Evolutionary conservation across 2,329 filamentous ascomycete genomes (phyloP).

Genomic region (Thermothelomyces thermophilus): DNA sequence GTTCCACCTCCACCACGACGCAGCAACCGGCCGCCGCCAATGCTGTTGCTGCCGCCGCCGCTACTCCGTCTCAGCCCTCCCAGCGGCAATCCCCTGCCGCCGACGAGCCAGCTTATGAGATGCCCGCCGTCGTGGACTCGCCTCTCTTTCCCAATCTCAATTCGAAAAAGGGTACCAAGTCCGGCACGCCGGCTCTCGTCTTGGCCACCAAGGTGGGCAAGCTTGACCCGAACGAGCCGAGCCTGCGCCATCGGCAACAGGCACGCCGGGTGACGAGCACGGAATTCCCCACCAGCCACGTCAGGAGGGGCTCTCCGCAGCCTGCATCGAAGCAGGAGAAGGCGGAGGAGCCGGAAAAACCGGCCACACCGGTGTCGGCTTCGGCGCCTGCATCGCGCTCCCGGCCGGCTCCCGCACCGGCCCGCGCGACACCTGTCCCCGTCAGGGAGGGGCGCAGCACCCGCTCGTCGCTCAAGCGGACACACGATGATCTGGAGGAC

Average conservation of each 20-base stretch:
- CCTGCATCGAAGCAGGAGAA: neutral
- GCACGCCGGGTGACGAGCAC: constrained; percentile 30
- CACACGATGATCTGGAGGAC: constrained; percentile 49
- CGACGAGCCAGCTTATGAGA: constrained; percentile 24
- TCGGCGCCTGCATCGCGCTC: constrained; percentile 13
- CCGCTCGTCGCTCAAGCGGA: constrained; percentile 45
- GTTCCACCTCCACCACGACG: constrained; percentile 16
- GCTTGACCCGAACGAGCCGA: constrained; percentile 25
- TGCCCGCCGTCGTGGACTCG: constrained; percentile 25
- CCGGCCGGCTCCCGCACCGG: constrained; percentile 12
- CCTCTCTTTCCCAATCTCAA: constrained; percentile 24
- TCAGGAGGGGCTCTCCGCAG: constrained; percentile 3
- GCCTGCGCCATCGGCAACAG: constrained; percentile 25
- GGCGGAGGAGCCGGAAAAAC: neutral
- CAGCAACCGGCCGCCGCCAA: constrained; percentile 12
- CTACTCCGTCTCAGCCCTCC: constrained; percentile 6
- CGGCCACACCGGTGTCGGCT: constrained; percentile 2
- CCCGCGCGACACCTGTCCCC: constrained; percentile 26
- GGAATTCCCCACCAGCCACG: constrained; percentile 7
- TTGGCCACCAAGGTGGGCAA: constrained; percentile 25
- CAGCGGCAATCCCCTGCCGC: constrained; percentile 16
- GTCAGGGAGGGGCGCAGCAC: constrained; percentile 37
- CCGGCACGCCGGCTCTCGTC: constrained; percentile 11
- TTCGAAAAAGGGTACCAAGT: constrained; percentile 29
- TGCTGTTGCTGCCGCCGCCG: constrained; percentile 3